Conservation (phyloP, 306 rosid species). For the Hippophae tibetana region DNA sequence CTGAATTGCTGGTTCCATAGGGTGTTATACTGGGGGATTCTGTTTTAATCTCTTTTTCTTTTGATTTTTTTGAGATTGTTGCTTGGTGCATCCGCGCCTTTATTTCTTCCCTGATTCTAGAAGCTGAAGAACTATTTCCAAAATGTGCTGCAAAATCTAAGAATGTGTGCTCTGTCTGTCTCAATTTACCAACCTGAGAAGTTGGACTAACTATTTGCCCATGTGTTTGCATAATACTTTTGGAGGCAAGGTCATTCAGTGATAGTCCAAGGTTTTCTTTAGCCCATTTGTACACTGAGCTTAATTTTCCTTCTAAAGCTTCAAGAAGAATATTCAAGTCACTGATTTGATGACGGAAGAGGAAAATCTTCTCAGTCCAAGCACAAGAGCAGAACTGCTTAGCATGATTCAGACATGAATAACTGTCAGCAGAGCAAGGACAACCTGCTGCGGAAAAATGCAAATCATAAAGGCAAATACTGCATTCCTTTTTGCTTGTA, state of each 20-base stretch:
- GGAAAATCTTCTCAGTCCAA: constrained; percentile 48
- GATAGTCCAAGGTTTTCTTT: constrained; percentile 56
- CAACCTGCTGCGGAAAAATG: constrained; percentile 70
- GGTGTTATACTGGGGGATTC: constrained; percentile 6
- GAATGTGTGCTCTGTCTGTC: constrained; percentile 14
- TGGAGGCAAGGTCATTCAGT: constrained; percentile 24
- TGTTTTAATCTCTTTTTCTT: not conserved
- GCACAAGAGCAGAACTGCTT: constrained; percentile 70
- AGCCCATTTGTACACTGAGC: constrained; percentile 60
- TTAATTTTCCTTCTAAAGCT: constrained; percentile 71
- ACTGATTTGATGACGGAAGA: constrained; percentile 47
- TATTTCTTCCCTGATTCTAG: constrained; percentile 10
- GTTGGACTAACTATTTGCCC: constrained; percentile 7
- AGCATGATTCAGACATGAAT: constrained; percentile 69
- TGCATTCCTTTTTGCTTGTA: constrained; percentile 56
- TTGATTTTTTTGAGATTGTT: constrained; percentile 1
- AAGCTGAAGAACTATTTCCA: not conserved
- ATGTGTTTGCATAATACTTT: constrained; percentile 22
- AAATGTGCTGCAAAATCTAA: constrained; percentile 3
- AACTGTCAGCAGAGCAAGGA: constrained; percentile 50
- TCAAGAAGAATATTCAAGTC: constrained; percentile 57
- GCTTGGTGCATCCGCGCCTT: constrained; percentile 8
- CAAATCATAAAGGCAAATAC: constrained; percentile 57
- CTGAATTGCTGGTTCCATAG: not conserved
- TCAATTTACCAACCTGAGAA: not conserved